A percentile compares a stretch with the other conserved stretches of the same genome.
phyloP scores from a whole-genome alignment of 345 rosid species.

The Lagerstroemia speciosa region DNA sequence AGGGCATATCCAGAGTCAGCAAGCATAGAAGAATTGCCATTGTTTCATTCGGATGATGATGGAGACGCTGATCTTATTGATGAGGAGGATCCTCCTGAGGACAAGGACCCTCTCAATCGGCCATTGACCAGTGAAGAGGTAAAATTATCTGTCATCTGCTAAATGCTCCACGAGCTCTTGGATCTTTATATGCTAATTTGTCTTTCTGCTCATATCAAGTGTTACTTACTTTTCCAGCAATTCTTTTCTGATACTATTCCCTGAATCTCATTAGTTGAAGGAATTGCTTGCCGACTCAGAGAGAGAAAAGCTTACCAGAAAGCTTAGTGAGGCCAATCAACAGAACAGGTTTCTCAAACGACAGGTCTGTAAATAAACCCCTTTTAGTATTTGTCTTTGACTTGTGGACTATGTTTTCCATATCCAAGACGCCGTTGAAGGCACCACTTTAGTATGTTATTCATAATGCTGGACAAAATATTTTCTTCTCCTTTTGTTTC shows the following conservation, averaged over 20 bases:
- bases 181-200: background rate
- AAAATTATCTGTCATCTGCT: constrained; percentile 7
- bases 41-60: constrained; percentile 22
- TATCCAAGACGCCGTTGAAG: background rate
- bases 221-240: background rate
- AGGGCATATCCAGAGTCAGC: constrained; percentile 31
- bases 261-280: constrained; percentile 37
- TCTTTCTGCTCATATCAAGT: background rate
- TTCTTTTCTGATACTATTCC: constrained; percentile 6
- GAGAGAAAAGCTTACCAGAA: constrained; percentile 56
- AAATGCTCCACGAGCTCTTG: background rate
- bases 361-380: constrained; percentile 38
- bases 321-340: constrained; percentile 93
- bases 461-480: background rate
- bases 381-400: background rate
- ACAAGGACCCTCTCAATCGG: constrained; percentile 27
- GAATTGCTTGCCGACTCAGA: constrained; percentile 58
- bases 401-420: background rate
- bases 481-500: background rate
- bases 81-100: constrained; percentile 24
- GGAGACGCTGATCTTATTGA: constrained; percentile 19
- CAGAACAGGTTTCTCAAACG: constrained; percentile 76
- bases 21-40: constrained; percentile 42
- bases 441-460: background rate
- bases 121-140: constrained; percentile 58